Evolutionary conservation across 257 asterid genomes (phyloP), one percentile per base, ranked within the genome.

Genomic region (Primulina huaijiensis): DNA sequence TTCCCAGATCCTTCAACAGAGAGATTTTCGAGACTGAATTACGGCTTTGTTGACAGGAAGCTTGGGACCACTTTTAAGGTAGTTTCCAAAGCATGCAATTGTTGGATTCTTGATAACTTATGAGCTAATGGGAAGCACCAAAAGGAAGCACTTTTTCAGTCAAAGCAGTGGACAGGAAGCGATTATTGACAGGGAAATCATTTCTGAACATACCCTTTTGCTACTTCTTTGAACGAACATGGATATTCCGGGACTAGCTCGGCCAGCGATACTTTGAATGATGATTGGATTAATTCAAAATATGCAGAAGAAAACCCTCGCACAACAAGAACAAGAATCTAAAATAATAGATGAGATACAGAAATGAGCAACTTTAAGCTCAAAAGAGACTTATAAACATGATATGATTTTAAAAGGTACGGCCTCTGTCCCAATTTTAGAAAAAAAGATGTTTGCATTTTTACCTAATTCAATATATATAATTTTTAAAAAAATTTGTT

Each of bases 1-100:
- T 83, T 90, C 74, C 97, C 98, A n/a, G 90, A 50, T 46, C 88
- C 95, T 69, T 88, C 82, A 77, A 21, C 23, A 21, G 23, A 21
- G 23, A 34, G 72, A 6, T 56, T 60, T 33, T 38, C 66, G 60
- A 12, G 74, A 6, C 30, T 65, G 79, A 46, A 81, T 74, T 67
- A 73, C 65, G 12, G 81, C 78, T 78, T 86, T 70, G 21, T 71
- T 16, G n/a, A 72, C 62, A 19, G 68, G 63, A 56, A 71, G 58
- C 68, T 73, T 77, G 27, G 37, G 33, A 69, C 58, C 67, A 23
- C 25, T 68, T 53, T 67, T 12, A 21, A 62, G 57, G 56, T 46
- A 38, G 77, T 61, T 16, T 37, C 52, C 5, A 69, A 68, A 63
- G 63, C 37, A 69, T 64, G 74, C 19, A 78, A 76, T 27, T 79